Conservation (phyloP, 2,329 filamentous ascomycete genomes). For the Keithomyces neogunnii region DNA sequence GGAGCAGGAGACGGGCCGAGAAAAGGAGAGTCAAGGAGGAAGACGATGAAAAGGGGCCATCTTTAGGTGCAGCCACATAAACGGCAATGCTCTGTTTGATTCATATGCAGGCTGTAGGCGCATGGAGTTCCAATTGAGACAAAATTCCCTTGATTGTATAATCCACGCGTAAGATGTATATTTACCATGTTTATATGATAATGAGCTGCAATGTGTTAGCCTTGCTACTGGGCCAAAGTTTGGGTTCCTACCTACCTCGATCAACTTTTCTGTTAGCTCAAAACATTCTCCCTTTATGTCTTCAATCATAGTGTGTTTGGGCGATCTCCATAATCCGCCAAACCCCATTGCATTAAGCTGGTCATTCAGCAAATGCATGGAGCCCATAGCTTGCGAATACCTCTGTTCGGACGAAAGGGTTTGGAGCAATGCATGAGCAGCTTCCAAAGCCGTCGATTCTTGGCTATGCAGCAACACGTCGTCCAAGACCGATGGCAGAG, state of each 20-base stretch:
- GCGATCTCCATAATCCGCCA: constrained; percentile 52
- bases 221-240: background rate
- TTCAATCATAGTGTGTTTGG: constrained; percentile 39
- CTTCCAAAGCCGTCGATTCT: constrained; percentile 48
- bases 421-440: constrained; percentile 51
- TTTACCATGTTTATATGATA: constrained; percentile 2
- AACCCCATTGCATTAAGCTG: constrained; percentile 54
- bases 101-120: too few relatives aligned
- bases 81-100: too few relatives aligned
- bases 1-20: too few relatives aligned
- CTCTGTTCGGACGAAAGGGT: constrained; percentile 47
- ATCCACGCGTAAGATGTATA: background rate
- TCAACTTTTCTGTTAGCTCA: constrained; percentile 49
- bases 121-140: too few relatives aligned
- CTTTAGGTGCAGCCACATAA: too few relatives aligned
- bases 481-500: constrained; percentile 50
- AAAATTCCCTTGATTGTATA: too few relatives aligned
- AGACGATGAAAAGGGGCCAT: too few relatives aligned
- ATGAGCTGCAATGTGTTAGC: constrained; percentile 8
- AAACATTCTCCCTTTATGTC: constrained; percentile 45
- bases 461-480: constrained; percentile 56
- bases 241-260: constrained; percentile 38
- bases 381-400: constrained; percentile 39
- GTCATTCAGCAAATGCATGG: constrained; percentile 39
- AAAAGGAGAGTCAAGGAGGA: too few relatives aligned